These are phyloP conservation scores for Amyloporia xantha DNA, from an alignment of 768 basidiomycete species.

Conservation along the genomic window DNA sequence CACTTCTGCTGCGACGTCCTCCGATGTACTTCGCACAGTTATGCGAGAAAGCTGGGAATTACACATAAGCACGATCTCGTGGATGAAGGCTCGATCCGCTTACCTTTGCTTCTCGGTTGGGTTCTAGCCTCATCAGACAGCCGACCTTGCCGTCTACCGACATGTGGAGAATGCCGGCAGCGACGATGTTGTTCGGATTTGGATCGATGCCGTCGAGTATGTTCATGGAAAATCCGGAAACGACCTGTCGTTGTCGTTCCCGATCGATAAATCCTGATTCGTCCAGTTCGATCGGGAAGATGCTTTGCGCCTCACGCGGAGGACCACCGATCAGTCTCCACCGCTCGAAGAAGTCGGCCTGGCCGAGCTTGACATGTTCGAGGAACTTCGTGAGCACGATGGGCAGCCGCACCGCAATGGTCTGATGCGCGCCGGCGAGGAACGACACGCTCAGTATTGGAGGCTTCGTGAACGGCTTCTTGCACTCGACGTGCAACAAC, in stretches of 20 bases:
- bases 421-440: constrained; percentile 87
- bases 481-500: constrained; percentile 91
- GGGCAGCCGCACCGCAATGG: constrained; percentile 77
- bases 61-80: not conserved
- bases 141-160: constrained; percentile 92
- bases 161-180: constrained; percentile 94
- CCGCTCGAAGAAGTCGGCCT: constrained; percentile 89
- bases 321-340: constrained; percentile 98
- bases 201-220: constrained; percentile 84
- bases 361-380: constrained; percentile 82
- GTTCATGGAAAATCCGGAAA: constrained; percentile 72
- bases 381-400: constrained; percentile 89
- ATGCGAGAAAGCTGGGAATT: constrained; percentile 78
- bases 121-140: constrained; percentile 87
- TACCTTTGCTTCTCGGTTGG: constrained; percentile 94
- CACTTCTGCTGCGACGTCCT: constrained; percentile 73
- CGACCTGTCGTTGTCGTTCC: constrained; percentile 63
- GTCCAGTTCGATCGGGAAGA: constrained; percentile 77
- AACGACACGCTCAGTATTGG: constrained; percentile 87
- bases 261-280: constrained; percentile 68
- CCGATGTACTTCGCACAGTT: constrained; percentile 93
- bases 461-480: constrained; percentile 67
- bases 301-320: constrained; percentile 83
- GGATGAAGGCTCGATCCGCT: not conserved
- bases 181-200: constrained; percentile 89